Percentiles rank a stretch among this genome's conserved stretches.
phyloP scores from a whole-genome alignment of 768 basidiomycete species.

The Termitomyces sp. region DNA sequence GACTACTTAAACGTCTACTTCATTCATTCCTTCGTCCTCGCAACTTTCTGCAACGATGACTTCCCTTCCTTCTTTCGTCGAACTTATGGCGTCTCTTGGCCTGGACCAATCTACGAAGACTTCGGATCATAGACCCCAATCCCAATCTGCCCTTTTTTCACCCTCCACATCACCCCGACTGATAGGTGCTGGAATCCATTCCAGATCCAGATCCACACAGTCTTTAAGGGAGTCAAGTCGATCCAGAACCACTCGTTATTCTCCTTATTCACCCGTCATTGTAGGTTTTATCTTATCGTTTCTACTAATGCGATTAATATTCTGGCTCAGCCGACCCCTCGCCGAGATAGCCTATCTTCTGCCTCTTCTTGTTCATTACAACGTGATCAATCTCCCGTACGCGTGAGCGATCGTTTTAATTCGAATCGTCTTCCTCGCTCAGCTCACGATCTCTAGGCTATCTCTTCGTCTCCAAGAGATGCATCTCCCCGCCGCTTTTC shows the following conservation, averaged over 20 bases:
- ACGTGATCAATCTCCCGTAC: slow-evolving; percentile 34
- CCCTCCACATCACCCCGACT: slow-evolving; percentile 38
- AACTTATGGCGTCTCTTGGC: slow-evolving; percentile 83
- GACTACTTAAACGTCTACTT: slow-evolving; percentile 22
- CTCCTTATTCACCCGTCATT: slow-evolving; percentile 43
- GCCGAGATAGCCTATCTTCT: slow-evolving; percentile 48
- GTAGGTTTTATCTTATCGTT: slow-evolving; percentile 27
- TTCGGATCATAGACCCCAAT: slow-evolving; percentile 33
- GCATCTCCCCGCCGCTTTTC: slow-evolving; percentile 41
- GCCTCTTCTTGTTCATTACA: slow-evolving; percentile 38
- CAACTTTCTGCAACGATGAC: slow-evolving; percentile 44
- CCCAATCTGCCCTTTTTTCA: slow-evolving; percentile 41
- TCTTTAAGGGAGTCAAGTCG: slow-evolving; percentile 40
- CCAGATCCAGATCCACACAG: slow-evolving; percentile 43
- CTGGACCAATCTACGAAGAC: slow-evolving; percentile 43
- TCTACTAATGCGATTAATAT: slow-evolving; percentile 1
- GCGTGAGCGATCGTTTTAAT: slow-evolving; percentile 22
- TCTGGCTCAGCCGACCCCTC: slow-evolving; percentile 32
- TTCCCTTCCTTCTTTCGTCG: slow-evolving; percentile 81
- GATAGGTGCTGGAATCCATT: slow-evolving; percentile 28
- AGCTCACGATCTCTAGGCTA: slow-evolving; percentile 24
- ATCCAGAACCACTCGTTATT: slow-evolving; percentile 40
- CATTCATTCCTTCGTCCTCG: slow-evolving; percentile 30
- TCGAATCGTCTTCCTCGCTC: background rate
- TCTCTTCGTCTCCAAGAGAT: slow-evolving; percentile 36